Evolutionary conservation across 192 early-diverging fungal species (phyloP), one percentile per base, ranked within the genome.

Genomic region (Borealophlyctis nickersoniae): DNA sequence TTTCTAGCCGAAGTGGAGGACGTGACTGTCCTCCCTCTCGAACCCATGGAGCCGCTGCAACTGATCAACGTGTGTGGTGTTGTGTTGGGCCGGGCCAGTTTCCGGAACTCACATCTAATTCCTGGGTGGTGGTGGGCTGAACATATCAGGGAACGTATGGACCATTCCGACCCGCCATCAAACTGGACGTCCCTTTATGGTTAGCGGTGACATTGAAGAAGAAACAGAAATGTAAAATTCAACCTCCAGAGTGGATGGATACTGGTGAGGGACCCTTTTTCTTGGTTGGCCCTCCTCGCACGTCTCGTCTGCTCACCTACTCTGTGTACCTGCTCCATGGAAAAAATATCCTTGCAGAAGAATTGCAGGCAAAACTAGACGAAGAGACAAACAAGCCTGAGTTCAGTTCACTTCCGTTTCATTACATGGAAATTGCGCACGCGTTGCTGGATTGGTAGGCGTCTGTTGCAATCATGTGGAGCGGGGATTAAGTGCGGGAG

Each of bases 361-460:
- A 80, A 39, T 75, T 96, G 39, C 72, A 76, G 34, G 63, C 69
- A 2, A 81, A 81, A 39, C 62, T 91, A 52, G 79, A 88, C 29
- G 70, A 86, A 31, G 94, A 97, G 67, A 87, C 87, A 63, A 61
- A 32, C 30, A 11, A 74, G 1, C 30, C 70, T 1, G 76, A 69
- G 55, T 95, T 95, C 69, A 81, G 87, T 58, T 55, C 67, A 29
- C 68, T 97, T 24, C 93, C 93, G 9, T 87, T 80, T 56, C 84
- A 86, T 58, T 94, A 86, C 73, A 81, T 94, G 75, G 92, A 93
- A 66, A 87, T 90, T 2, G 85, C 93, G 0, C 85, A 89, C 50
- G 70, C 91, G 31, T 70, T 97, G 27, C 70, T 94, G 13, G 84
- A 86, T n/a, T 71, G 79, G 90, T 91, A 77, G 70, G 62, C n/a